Evolutionary conservation across 176 grass and related monocot species (phyloP).

Genomic region (Oryza punctata): DNA sequence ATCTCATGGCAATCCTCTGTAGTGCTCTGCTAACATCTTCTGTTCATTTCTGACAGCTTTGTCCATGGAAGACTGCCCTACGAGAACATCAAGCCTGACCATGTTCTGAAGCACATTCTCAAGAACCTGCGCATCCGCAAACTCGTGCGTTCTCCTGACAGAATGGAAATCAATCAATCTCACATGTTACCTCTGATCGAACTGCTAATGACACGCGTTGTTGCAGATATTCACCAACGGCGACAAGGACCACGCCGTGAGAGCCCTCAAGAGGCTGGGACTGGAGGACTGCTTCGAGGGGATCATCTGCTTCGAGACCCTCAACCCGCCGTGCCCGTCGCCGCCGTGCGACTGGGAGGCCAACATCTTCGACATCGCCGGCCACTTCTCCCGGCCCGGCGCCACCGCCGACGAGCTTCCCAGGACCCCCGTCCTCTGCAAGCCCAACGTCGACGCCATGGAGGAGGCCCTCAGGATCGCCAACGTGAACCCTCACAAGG

Average conservation of each 20-base stretch:
- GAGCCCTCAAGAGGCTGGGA: constrained; percentile 73
- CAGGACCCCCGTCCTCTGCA: constrained; percentile 84
- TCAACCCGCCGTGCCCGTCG: constrained; percentile 65
- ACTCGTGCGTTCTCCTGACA: constrained; percentile 54
- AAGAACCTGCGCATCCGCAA: constrained; percentile 85
- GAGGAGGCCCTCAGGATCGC: constrained; percentile 75
- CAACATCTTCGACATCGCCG: constrained; percentile 76
- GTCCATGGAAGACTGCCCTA: constrained; percentile 96
- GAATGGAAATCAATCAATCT: not conserved
- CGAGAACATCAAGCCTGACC: constrained; percentile 88
- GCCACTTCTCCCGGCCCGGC: constrained; percentile 49
- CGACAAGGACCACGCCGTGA: constrained; percentile 70
- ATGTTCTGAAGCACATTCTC: constrained; percentile 76
- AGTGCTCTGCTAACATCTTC: not conserved
- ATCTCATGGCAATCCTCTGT: not conserved
- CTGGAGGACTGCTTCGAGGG: constrained; percentile 96
- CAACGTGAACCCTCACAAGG: constrained; percentile 74
- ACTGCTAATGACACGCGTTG: not conserved
- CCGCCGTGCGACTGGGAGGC: not conserved
- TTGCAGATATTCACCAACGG: constrained; percentile 92
- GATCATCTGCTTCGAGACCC: constrained; percentile 99
- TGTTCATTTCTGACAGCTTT: constrained; percentile 47
- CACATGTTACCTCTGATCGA: not conserved
- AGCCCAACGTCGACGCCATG: constrained; percentile 86
- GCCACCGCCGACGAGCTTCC: constrained; percentile 53